A percentile compares a stretch with the other conserved stretches of the same genome.
These are phyloP conservation scores for Kluyveromyces nonfermentans DNA, from an alignment of 805 yeast genomes.

Conservation along the genomic window DNA sequence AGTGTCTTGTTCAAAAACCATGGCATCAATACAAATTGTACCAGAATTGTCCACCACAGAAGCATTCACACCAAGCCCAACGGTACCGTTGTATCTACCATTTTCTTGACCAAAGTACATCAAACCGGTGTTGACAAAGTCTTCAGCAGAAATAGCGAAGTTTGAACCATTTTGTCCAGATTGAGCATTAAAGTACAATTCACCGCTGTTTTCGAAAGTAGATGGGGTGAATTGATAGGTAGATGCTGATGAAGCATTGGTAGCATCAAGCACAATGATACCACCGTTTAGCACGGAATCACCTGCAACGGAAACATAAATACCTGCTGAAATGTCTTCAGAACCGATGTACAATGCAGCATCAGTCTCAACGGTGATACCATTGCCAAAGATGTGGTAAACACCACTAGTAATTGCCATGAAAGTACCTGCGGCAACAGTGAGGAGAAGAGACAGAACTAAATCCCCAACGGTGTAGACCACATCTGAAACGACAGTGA, in stretches of 20 bases:
- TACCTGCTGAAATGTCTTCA: slow-evolving; percentile 4
- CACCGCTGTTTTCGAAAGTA: slow-evolving; percentile 7
- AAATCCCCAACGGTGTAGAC: slow-evolving; percentile 1
- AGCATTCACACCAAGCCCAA: slow-evolving; percentile 3
- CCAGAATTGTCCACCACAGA: slow-evolving; percentile 8
- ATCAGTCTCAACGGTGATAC: slow-evolving; percentile 1
- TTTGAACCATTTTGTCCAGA: slow-evolving; percentile 4
- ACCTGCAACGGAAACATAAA: slow-evolving; percentile 5
- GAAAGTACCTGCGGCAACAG: slow-evolving; percentile 5
- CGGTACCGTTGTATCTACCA: slow-evolving; percentile 3
- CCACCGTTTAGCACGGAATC: slow-evolving; percentile 7
- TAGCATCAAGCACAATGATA: slow-evolving; percentile 8
- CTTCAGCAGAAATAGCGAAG: slow-evolving; percentile 2
- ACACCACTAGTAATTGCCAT: slow-evolving; percentile 9
- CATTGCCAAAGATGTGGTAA: slow-evolving; percentile 3
- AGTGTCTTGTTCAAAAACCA: slow-evolving; percentile 3
- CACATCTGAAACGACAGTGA: background rate
- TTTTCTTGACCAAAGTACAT: slow-evolving; percentile 6
- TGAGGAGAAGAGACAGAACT: slow-evolving; percentile 1
- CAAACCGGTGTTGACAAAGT: slow-evolving; percentile 8
- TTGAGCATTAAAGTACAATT: slow-evolving; percentile 8
- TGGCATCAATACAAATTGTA: slow-evolving; percentile 9
- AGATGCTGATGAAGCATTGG: slow-evolving; percentile 6
- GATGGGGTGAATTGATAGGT: slow-evolving; percentile 6
- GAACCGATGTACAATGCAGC: slow-evolving; percentile 11